Base-by-base conservation (phyloP, 768 basidiomycete species). In the Tephrocybe sp. region DNA sequence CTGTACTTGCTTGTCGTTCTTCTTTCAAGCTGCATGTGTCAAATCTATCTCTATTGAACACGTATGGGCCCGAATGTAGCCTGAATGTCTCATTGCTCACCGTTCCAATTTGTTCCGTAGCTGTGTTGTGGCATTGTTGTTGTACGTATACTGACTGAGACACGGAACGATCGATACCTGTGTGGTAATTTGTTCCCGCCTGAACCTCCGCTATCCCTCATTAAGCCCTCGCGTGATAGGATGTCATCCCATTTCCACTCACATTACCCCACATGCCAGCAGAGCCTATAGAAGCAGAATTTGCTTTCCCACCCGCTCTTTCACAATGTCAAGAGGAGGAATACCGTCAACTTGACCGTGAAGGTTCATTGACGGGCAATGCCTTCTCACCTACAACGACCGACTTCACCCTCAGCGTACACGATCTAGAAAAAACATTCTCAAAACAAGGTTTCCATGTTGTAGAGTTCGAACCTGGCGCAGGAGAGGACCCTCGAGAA, bases 401-500 rank as follows among this genome's bases (percentile, higher is more conserved):
- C 42, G 52, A 49, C 33, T 13, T 16, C 7, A 45, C 35, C 34
- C n/a, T 40, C 13, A 53, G 41, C 48, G 13, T 53, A 12, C 35
- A 43, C 39, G 52, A 53, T 12, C 46, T 53, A 13, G 52, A 53
- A 39, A 49, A 53, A 26, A 33, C 49, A 23, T 53, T 44, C 17
- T 43, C 41, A 13, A 48, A 49, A 1, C 17, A 49, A 49, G 52
- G 48, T 13, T 26, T 39, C 34, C 45, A 49, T 12, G 7, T 53
- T 12, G 52, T 49, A 49, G 42, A 48, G 36, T 53, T 53, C 32
- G 39, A 31, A 26, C 52, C 46, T 13, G 52, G 48, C 17, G 35
- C 39, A 23, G 48, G 52, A 44, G 52, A 53, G 49, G 52, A 53
- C 43, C 52, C 52, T 1, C 32, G 52, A 53, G 52, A 53, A 53